phyloP scores from a whole-genome alignment of 148 eudicot species.

The Chenopodium berlandieri region DNA sequence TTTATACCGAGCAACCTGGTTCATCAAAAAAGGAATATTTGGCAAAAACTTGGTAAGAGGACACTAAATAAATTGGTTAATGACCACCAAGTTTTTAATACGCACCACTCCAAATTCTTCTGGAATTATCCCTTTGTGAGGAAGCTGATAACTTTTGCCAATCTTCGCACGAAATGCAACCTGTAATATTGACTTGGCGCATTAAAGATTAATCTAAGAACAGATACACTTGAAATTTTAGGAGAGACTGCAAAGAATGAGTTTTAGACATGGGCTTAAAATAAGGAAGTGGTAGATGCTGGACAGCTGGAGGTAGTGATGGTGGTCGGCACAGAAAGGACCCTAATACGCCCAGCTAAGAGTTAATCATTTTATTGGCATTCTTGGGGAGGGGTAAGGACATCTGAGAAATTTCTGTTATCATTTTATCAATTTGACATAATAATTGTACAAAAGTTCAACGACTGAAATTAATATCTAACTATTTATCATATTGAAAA shows the following conservation, averaged over 20 bases:
- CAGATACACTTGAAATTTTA: neutral
- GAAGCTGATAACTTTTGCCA: constrained; percentile 88
- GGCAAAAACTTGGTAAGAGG: neutral
- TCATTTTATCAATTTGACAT: neutral
- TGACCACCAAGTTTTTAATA: constrained; percentile 16
- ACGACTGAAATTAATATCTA: too few relatives aligned
- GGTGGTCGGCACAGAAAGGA: neutral
- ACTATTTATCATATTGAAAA: too few relatives aligned
- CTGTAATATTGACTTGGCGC: constrained; percentile 33
- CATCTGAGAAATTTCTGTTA: neutral
- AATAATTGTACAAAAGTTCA: too few relatives aligned
- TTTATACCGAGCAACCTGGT: constrained; percentile 88
- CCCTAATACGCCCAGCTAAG: neutral
- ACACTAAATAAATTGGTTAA: neutral
- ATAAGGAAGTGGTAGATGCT: too few relatives aligned
- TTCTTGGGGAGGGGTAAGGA: neutral
- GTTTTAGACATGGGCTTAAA: neutral
- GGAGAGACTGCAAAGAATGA: neutral
- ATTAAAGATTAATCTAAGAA: neutral
- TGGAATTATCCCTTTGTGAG: constrained; percentile 94
- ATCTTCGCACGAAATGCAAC: constrained; percentile 97
- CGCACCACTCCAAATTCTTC: constrained; percentile 99
- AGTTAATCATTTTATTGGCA: neutral
- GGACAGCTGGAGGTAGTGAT: too few relatives aligned
- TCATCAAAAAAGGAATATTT: constrained; percentile 10